Base-by-base conservation (phyloP, 202 grass and related monocot species). In the Bolboschoenoplectus hybrid region DNA sequence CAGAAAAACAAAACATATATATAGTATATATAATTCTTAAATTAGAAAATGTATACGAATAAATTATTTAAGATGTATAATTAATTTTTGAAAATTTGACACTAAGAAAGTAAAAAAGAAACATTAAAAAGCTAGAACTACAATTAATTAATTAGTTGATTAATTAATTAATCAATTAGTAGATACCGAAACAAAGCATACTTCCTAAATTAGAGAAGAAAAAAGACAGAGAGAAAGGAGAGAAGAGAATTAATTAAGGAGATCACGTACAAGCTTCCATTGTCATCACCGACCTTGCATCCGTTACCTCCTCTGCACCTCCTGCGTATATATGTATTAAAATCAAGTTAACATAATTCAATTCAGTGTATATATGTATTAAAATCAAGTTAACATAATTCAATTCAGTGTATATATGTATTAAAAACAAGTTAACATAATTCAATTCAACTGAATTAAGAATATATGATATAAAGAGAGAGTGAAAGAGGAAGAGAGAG, bases 241-340 rank as follows among this genome's bases (percentile, higher is more conserved):
- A 1, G 39, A 76, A 12, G 3, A 10, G 4, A 17, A 0, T 26
- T 26, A 26, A 26, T 26, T 26, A 35, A 45, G 41, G 7, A 17
- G 9, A 5, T 26, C 9, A 70, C 97, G 89, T 85, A 99, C 97
- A 99, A 85, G 92, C 91, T 99, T 88, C 97, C 97, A 76, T 93
- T 99, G 88, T 99, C 97, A 87, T 99, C 97, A 74, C 97, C 97
- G 46, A 99, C 92, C 92, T 97, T 99, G 89, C 93, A 99, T 35
- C 90, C 93, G 82, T 93, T 99, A 83, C 93, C 93, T 71, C 97
- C 97, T 85, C 97, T 91, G 87, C 97, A 97, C 53, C 97, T 90
- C 85, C 97, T 99, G 45, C 41, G 72, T 1, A 36, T 1, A 81
- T 10, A 46, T 63, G 14, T 32, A 72, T 4, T 1, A 12, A 60